Conservation (phyloP, 352 stramenopile species). For the Globisporangium megalacanthum region DNA sequence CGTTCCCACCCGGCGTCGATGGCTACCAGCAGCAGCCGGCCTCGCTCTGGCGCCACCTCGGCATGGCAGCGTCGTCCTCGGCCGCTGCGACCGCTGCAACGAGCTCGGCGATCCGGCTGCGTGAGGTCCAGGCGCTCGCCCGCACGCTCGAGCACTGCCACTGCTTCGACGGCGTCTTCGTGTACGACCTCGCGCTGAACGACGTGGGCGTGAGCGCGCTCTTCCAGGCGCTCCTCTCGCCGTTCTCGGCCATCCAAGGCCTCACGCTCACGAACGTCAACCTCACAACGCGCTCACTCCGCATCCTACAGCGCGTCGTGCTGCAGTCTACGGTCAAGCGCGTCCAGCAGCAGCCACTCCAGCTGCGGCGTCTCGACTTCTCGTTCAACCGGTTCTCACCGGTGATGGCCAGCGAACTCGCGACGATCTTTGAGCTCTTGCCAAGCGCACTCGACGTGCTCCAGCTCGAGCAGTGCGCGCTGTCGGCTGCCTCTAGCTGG, state of each 20-base stretch:
- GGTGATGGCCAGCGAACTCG: constrained; percentile 39
- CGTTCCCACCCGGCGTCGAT: constrained; percentile 22
- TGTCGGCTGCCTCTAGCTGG: constrained; percentile 27
- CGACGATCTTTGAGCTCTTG: constrained; percentile 43
- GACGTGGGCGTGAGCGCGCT: constrained; percentile 37
- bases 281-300: constrained; percentile 31
- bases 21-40: constrained; percentile 20
- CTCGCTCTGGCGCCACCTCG: not conserved
- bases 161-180: constrained; percentile 41
- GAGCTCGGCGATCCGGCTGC: constrained; percentile 18
- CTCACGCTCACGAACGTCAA: constrained; percentile 47
- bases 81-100: not conserved
- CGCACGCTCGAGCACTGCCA: constrained; percentile 32
- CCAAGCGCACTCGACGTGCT: constrained; percentile 42
- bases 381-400: constrained; percentile 64
- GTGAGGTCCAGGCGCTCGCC: constrained; percentile 43
- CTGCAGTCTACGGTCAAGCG: constrained; percentile 49
- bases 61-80: not conserved
- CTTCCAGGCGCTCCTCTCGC: constrained; percentile 42
- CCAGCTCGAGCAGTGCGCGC: constrained; percentile 47
- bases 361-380: constrained; percentile 43
- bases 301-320: constrained; percentile 46
- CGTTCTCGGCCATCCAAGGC: constrained; percentile 27
- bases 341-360: constrained; percentile 10
- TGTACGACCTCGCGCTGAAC: constrained; percentile 39